Evolutionary conservation across 73 alveolate species (phyloP).

Genomic region (Paramecium caudatum): DNA sequence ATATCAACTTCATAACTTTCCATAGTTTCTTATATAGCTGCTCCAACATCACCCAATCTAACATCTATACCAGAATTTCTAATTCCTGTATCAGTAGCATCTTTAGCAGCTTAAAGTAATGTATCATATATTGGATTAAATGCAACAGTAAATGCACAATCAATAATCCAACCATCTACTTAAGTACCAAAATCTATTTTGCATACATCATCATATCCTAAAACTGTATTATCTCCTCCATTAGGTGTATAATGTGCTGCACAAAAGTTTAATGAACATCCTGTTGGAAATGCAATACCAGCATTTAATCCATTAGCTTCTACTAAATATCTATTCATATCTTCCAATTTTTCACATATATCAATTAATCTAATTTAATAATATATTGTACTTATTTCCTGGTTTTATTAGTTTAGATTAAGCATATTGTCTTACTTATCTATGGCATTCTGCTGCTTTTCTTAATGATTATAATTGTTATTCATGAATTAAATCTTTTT

Average conservation of each 20-base stretch:
- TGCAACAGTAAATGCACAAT: constrained; percentile 98
- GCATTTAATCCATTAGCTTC: constrained; percentile 92
- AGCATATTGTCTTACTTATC: constrained; percentile 97
- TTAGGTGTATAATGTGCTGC: constrained; percentile 99
- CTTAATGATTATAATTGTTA: constrained; percentile 84
- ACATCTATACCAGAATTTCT: constrained; percentile 98
- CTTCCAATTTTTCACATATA: constrained; percentile 94
- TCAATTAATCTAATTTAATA: constrained; percentile 86
- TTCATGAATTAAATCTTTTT: constrained; percentile 85
- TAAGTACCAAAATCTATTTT: constrained; percentile 99
- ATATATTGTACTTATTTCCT: constrained; percentile 78
- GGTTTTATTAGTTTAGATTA: constrained; percentile 91
- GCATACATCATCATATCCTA: constrained; percentile 93
- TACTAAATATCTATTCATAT: constrained; percentile 89
- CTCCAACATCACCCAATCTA: constrained; percentile 98
- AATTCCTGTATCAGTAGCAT: constrained; percentile 97
- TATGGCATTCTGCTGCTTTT: constrained; percentile 98
- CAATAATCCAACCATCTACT: constrained; percentile 96
- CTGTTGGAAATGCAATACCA: constrained; percentile 99
- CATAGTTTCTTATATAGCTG: constrained; percentile 97
- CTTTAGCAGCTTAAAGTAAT: constrained; percentile 96
- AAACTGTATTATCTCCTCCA: constrained; percentile 92
- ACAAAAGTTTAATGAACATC: constrained; percentile 93
- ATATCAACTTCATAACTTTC: constrained; percentile 98
- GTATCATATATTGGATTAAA: constrained; percentile 96